Evolutionary conservation across 1,284 basidiomycete genomes (phyloP).

Genomic region (Trichosporon coremiiforme): DNA sequence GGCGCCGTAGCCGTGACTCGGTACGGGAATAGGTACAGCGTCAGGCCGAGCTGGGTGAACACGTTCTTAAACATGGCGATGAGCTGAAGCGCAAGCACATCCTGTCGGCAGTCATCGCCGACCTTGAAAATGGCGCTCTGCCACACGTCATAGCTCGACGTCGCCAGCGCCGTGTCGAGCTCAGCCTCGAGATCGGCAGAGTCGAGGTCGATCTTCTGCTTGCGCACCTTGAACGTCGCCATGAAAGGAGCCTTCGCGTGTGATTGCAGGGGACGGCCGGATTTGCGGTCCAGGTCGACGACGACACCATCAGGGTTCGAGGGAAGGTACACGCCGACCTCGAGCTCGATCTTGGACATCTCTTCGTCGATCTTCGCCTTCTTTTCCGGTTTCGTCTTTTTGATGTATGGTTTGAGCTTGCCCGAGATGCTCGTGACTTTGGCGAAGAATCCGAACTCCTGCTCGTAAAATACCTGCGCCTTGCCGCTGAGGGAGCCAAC

Average conservation of each 20-base stretch:
- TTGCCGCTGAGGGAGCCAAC: slow-evolving; percentile 87
- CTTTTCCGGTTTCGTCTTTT: slow-evolving; percentile 93
- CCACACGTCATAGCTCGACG: slow-evolving; percentile 84
- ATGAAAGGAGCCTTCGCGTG: slow-evolving; percentile 99
- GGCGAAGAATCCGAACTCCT: slow-evolving; percentile 94
- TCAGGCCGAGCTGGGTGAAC: slow-evolving; percentile 81
- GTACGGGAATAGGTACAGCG: slow-evolving; percentile 92
- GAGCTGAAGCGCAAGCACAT: slow-evolving; percentile 91
- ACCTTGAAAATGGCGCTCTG: slow-evolving; percentile 99
- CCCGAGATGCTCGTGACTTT: slow-evolving; percentile 97
- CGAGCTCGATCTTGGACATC: slow-evolving; percentile 93
- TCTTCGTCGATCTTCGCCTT: slow-evolving; percentile 99
- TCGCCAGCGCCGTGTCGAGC: slow-evolving; percentile 57
- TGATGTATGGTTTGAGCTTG: slow-evolving; percentile 95
- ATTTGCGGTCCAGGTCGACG: slow-evolving; percentile 94
- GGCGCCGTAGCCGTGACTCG: slow-evolving; percentile 96
- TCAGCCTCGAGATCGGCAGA: slow-evolving; percentile 35
- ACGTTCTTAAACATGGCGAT: slow-evolving; percentile 99
- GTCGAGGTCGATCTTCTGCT: slow-evolving; percentile 65
- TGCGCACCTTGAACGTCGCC: slow-evolving; percentile 98
- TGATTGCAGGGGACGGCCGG: slow-evolving; percentile 91
- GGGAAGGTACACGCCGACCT: slow-evolving; percentile 93
- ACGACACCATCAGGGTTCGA: slow-evolving; percentile 97
- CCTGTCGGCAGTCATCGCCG: slow-evolving; percentile 98
- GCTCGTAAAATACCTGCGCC: slow-evolving; percentile 86